Conservation (phyloP, 2,329 filamentous ascomycete species). For the Ophiocordyceps camponoti-floridani region DNA sequence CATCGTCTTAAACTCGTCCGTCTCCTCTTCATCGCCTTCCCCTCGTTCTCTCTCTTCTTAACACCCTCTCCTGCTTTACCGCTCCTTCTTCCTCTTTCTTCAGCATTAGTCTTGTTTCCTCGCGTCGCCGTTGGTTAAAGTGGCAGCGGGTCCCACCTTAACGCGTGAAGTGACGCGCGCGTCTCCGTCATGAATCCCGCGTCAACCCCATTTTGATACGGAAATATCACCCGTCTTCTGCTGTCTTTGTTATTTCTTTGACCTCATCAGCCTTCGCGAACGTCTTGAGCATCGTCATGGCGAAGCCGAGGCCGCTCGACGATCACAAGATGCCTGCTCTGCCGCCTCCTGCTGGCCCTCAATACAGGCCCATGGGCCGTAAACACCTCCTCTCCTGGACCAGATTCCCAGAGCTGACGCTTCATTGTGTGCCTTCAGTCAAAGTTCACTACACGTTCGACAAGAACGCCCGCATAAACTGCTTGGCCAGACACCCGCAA, state of each 20-base stretch:
- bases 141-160: background rate
- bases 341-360: constrained; percentile 25
- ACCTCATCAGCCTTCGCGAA: background rate
- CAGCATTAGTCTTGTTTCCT: background rate
- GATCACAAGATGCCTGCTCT: constrained; percentile 12
- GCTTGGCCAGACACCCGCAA: constrained; percentile 71
- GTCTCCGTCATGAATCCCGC: background rate
- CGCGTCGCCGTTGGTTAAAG: background rate
- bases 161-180: background rate
- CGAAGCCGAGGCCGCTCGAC: constrained; percentile 16
- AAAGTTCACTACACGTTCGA: constrained; percentile 97
- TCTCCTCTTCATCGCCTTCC: background rate
- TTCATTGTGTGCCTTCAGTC: constrained; percentile 32
- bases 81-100: background rate
- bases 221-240: background rate
- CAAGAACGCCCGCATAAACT: constrained; percentile 71
- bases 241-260: background rate
- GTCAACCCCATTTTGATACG: background rate
- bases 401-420: constrained; percentile 5
- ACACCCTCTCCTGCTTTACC: background rate
- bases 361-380: constrained; percentile 50
- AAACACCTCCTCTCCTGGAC: constrained; percentile 14
- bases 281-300: constrained; percentile 10
- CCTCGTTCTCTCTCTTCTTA: background rate
- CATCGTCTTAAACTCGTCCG: background rate